Evolutionary conservation across 805 yeast genomes (phyloP).

Genomic region (Lachancea lanzarotensis): DNA sequence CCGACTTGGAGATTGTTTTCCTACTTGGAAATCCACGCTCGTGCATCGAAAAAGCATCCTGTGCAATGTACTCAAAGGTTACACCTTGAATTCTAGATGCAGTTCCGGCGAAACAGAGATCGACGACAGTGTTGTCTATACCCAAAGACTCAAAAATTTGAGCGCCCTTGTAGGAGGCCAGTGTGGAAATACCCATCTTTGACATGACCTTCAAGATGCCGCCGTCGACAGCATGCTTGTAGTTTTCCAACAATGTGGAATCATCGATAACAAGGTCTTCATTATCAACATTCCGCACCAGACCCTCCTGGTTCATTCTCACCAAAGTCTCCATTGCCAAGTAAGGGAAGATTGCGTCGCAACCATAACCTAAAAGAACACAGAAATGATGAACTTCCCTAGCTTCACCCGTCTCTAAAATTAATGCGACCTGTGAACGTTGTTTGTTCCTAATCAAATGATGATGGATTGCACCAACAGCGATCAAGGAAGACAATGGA

Average conservation of each 20-base stretch:
- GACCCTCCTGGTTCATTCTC: constrained; percentile 75
- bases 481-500: constrained; percentile 80
- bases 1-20: constrained; percentile 59
- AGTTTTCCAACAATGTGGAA: constrained; percentile 62
- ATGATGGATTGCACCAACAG: constrained; percentile 96
- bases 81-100: constrained; percentile 95
- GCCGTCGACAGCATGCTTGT: constrained; percentile 76
- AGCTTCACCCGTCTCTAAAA: constrained; percentile 94
- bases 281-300: constrained; percentile 46
- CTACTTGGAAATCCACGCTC: constrained; percentile 86
- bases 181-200: constrained; percentile 97
- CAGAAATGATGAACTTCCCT: constrained; percentile 96
- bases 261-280: constrained; percentile 39
- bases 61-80: constrained; percentile 92
- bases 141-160: constrained; percentile 97
- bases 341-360: constrained; percentile 93
- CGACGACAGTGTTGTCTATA: constrained; percentile 90
- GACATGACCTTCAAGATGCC: constrained; percentile 97
- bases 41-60: constrained; percentile 91
- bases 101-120: constrained; percentile 93
- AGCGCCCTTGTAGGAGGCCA: constrained; percentile 98
- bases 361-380: constrained; percentile 93
- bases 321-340: constrained; percentile 83
- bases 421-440: constrained; percentile 88
- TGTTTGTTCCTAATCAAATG: constrained; percentile 92